phyloP scores from a whole-genome alignment of 129 eudicot genomes.

The Tanacetum coccineum region DNA sequence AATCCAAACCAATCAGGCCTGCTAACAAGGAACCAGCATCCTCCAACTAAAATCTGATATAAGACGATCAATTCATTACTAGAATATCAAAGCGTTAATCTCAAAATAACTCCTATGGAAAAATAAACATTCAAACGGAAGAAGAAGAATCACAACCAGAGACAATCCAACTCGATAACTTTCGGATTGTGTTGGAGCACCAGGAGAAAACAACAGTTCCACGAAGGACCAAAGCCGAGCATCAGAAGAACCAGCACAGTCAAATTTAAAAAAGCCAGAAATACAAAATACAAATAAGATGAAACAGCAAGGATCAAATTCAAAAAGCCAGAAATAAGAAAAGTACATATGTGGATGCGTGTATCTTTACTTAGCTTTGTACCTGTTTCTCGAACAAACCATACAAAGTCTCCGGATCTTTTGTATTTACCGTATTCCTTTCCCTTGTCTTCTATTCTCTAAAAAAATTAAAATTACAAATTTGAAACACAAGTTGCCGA shows the following conservation, averaged over 20 bases:
- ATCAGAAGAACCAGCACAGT: constrained; percentile 62
- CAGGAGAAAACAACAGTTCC: constrained; percentile 89
- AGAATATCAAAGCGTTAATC: no score
- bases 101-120: no score
- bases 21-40: no score
- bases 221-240: constrained; percentile 81
- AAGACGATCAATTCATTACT: no score
- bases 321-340: constrained; percentile 4
- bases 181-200: constrained; percentile 98
- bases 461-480: constrained; percentile 16
- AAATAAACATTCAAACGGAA: constrained; percentile 2
- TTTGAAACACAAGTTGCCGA: not conserved
- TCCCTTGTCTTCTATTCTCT: constrained; percentile 94
- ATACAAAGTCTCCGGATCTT: constrained; percentile 74
- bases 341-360: constrained; percentile 2
- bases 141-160: constrained; percentile 45
- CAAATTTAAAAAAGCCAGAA: constrained; percentile 13
- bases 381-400: constrained; percentile 99
- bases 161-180: constrained; percentile 97
- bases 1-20: no score
- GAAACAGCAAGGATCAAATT: constrained; percentile 49
- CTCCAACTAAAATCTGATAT: no score
- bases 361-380: constrained; percentile 2
- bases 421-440: constrained; percentile 72
- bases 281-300: no score